Base-by-base conservation (phyloP, 176 grass and related monocot species). In the Bothriochloa decipiens region DNA sequence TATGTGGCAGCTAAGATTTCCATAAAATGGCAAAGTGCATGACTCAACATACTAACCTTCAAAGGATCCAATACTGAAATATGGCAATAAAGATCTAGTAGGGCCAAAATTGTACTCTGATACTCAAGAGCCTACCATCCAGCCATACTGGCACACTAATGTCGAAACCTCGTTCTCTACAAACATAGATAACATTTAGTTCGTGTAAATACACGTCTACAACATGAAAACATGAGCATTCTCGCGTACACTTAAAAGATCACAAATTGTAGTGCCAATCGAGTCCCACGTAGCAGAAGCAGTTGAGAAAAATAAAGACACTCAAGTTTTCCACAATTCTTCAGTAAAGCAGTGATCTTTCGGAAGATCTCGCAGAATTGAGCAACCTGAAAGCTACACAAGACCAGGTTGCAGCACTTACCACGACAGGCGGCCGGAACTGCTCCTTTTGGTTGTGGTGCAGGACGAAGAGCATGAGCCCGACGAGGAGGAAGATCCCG, bases 361-460 rank as follows among this genome's bases (percentile, higher is more conserved):
- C 26, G 10, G 52, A 86, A 81, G 88, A 95, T 91, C 78, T 83
- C 83, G 50, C 47, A 62, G 17, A 84, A 86, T 58, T 90, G 16
- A 83, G 47, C 41, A 87, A 88, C 25, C 45, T 13, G 61, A 29
- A 69, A 93, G 82, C 41, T 43, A 63, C 1, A 15, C 3, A 26
- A 37, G 29, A 40, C 49, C 41, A 78, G 23, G 3, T 63, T 88
- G 26, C 39, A 36, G 22, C 53, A 89, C 85, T 89, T 42, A 99
- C 97, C 76, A 70, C 82, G 69, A 92, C 69, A 32, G 91, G 84
- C 25, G 84, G 82, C 43, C 86, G 72, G 40, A 90, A 90, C 77
- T 94, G 89, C 84, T 92, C 97, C 87, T 87, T 92, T 35, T 94
- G 94, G 68, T 87, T 93, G 80, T 99, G 97, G 77, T 99, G 97